Evolutionary conservation across 1,139 yeast species (phyloP), one percentile per base, ranked within the genome.

Genomic region (Taphrina sp.): DNA sequence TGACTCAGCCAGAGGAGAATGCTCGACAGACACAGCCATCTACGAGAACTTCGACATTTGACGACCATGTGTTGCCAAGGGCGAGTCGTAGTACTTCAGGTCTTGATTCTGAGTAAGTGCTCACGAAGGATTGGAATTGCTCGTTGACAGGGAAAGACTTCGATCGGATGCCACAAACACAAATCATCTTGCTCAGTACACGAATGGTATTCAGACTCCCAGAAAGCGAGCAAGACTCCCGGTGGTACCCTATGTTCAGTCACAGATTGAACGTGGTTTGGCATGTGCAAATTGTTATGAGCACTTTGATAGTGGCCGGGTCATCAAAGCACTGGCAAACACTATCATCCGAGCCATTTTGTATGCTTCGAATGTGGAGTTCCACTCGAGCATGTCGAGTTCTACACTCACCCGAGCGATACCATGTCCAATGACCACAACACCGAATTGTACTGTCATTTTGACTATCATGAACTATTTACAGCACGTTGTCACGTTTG

Each of bases 381-480:
- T n/a, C 54, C 54, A 3, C 46, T 49, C 16, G 54, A 49, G 17
- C 46, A 49, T 14, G 46, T 49, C 24, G 54, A 49, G 23, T 49
- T 49, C 29, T 49, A 49, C 23, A 12, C 39, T 1, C 16, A 38
- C 46, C 16, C n/a, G 12, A 3, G 28, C 16, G 4, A 14, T 24
- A 23, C 19, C 12, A 10, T 7, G 8, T 33, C 16, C 12, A 35
- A 26, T 8, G 24, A 37, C n/a, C 24, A 10, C 10, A 24, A 17
- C 7, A 58, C 55, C 12, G 55, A 60, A 26, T 58, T 68, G 1
- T 68, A 64, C 57, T 69, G 72, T 53, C 72, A 69, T 55, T 59
- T 68, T 22, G 72, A 70, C 52, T 70, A 66, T 58, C 71, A 70
- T 38, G 66, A 67, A 39, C 54, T 63, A 23, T 68, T 67, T 56